Conservation (phyloP, 129 eudicot species). For the Chrysanthemum makinoi region DNA sequence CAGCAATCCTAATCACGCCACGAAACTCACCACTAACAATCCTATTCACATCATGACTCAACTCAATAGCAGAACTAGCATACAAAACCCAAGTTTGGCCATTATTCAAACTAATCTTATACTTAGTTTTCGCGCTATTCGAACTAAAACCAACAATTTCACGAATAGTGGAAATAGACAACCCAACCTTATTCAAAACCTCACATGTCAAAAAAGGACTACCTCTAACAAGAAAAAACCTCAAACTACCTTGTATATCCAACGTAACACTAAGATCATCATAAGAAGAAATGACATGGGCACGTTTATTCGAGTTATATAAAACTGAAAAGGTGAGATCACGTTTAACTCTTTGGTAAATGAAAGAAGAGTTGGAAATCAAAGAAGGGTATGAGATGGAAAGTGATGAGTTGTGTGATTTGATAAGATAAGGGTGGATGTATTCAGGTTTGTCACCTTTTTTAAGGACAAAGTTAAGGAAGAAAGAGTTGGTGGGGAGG, state of each 20-base stretch:
- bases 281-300: constrained; percentile 53
- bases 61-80: constrained; percentile 52
- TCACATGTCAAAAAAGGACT: constrained; percentile 72
- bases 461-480: constrained; percentile 66
- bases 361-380: constrained; percentile 41
- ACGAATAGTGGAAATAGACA: constrained; percentile 59
- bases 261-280: constrained; percentile 69
- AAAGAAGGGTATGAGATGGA: constrained; percentile 68
- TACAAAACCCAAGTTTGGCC: constrained; percentile 80
- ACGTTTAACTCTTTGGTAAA: constrained; percentile 51
- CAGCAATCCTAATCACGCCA: constrained; percentile 63
- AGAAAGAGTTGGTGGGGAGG: constrained; percentile 80
- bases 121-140: constrained; percentile 48
- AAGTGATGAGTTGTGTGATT: constrained; percentile 54
- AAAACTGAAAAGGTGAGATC: constrained; percentile 58
- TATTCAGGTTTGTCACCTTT: constrained; percentile 83
- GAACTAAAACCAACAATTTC: constrained; percentile 42
- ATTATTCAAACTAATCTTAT: constrained; percentile 52
- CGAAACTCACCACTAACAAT: constrained; percentile 46
- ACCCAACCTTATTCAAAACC: constrained; percentile 21
- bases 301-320: constrained; percentile 30
- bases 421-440: constrained; percentile 71
- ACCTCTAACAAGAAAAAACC: constrained; percentile 74
- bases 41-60: constrained; percentile 40
- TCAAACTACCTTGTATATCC: constrained; percentile 56